Base-by-base conservation (phyloP, 164 flowering plant species). In the Euptelea pleiosperma region DNA sequence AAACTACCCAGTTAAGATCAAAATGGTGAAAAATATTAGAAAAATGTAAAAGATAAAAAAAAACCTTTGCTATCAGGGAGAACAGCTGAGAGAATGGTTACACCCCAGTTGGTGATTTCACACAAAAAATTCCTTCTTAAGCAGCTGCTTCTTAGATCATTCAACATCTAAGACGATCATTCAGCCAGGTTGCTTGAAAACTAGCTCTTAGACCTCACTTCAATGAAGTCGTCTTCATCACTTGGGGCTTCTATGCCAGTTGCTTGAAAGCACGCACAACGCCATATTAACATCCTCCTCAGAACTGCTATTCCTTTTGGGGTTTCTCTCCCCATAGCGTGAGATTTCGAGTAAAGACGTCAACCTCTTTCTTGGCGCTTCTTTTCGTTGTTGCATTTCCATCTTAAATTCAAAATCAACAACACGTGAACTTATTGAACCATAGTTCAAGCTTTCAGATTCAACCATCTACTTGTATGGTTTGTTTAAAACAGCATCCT, bases 171-270 rank as follows among this genome's bases (percentile, higher is more conserved):
- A n/a, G 89, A 0, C 96, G 83, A 69, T 87, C 96, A 73, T 83
- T 90, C 60, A 88, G 63, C 98, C n/a, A n/a, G 89, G 86, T 75
- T 93, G 97, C 64, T n/a, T n/a, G n/a, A n/a, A n/a, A n/a, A n/a
- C n/a, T n/a, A n/a, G n/a, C 92, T 86, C 78, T 90, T 93, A 41
- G 99, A 93, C 68, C 97, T 84, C 26, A 93, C 99, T 67, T 93
- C 92, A 73, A 93, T 93, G 71, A 93, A 93, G 71, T 93, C 99
- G 83, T 93, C 99, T 62, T 85, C 99, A 66, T 93, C 97, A 67
- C 99, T 93, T 19, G 92, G 86, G 1, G 83, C 80, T 77, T 92
- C 98, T 18, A 93, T 93, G 48, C 99, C 99, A 70, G 82, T 66
- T 93, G 99, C 60, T 84, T 79, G 74, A 77, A 93, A 58, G 90